Base-by-base conservation (phyloP, 768 basidiomycete genomes). In the Termitomyces sp. region DNA sequence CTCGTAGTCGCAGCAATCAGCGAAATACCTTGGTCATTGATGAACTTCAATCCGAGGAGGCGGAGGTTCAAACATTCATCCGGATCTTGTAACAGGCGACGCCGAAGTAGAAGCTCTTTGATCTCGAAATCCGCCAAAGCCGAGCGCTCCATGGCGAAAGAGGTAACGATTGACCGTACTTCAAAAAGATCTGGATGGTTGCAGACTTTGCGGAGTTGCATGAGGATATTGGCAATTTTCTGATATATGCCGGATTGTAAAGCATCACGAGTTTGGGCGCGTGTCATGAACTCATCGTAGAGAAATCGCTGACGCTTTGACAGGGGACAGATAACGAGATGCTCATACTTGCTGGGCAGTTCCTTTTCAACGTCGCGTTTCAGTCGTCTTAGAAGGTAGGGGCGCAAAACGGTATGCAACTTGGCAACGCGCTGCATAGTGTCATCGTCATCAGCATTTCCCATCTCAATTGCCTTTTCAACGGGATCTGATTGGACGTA, bases 361-460 rank as follows among this genome's bases (percentile, higher is more conserved):
- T 94, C 91, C 72, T 92, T 94, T 76, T 98, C 95, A 15, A 99
- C 97, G 69, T 98, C 96, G n/a, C 91, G 86, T 73, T 99, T 98
- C 61, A 98, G 81, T n/a, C 97, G 87, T 12, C 97, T 89, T 11
- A 98, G 86, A 20, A 98, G 84, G 75, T 97, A 98, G 0, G 97
- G 97, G 37, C 95, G 89, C n/a, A 99, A 78, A 52, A 99, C 96
- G 0, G 86, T 89, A 69, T 97, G 95, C n/a, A 97, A 80, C 67
- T 95, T 94, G 34, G 87, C 76, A 8, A 96, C 86, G 5, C 92
- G 89, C 65, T 89, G 90, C 74, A 91, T 77, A 0, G 86, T 94
- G 66, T 96, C 94, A 58, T 91, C 89, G 62, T 95, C 91, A 57
- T 89, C 73, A 32, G 79, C 71, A 29, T 83, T 84, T 1, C 92